Evolutionary conservation across 2,329 filamentous ascomycete genomes (phyloP), one percentile per base, ranked within the genome.

Genomic region (Metarhizium sp.): DNA sequence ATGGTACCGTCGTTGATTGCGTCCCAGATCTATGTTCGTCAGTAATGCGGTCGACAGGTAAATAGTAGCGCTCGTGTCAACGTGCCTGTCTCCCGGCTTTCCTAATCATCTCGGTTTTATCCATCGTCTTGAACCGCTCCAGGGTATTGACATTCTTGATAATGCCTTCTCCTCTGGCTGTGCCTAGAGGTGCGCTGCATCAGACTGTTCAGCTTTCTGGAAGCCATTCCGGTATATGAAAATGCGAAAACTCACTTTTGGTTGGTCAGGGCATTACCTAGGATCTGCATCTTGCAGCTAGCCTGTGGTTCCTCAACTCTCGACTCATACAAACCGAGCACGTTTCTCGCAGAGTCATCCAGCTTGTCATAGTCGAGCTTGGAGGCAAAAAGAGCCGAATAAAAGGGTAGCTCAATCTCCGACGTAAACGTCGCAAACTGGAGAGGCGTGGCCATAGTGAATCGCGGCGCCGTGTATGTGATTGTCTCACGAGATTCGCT

Each of bases 321-420:
- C 61, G 94, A 84, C 72, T 96, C 90, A 69, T 99, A 99, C 47
- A 96, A 74, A 4, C 94, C 94, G 34, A 95, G 78, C 2, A 97
- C 80, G 58, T 87, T 86, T 48, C 92, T 88, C 29, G 91, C 88
- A 10, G 92, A 95, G 71, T 95, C 92, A 74, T 96, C 89, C 52
- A 99, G 88, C 73, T 92, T 96, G 75, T 96, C 94, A 79, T 95
- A 87, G 70, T 97, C 91, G 68, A 99, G 90, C 74, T 99, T 99
- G 61, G 87, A 88, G 6, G 87, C 84, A 57, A 95, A 94, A n/a
- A 99, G 82, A 5, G 90, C 86, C 49, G 89, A 87, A 69, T 96
- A 99, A 73, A 99, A 99, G 48, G 91, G 90, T 47, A 97, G 79
- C 69, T 99, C 94, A 67, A 97, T 91, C 73, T 96, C 90, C 51